phyloP scores from a whole-genome alignment of 768 basidiomycete species.

The Termitomyces titanicus region DNA sequence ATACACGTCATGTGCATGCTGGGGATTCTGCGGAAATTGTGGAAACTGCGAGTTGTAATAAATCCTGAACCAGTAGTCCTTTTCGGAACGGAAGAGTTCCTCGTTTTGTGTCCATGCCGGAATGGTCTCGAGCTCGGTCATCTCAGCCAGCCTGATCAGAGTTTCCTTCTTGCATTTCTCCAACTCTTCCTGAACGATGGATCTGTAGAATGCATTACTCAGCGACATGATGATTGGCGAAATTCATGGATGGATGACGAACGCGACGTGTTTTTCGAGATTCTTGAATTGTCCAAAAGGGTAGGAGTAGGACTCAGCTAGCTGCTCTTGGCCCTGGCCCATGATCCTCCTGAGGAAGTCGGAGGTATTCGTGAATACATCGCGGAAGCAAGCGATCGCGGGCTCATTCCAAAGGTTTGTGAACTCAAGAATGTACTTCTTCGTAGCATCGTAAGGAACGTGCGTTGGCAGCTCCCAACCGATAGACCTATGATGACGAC shows the following conservation, averaged over 20 bases:
- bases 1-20: background rate
- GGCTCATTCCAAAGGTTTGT: slow-evolving; percentile 27
- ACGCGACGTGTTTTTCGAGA: slow-evolving; percentile 26
- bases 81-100: slow-evolving; percentile 14
- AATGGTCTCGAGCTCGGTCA: slow-evolving; percentile 32
- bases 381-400: slow-evolving; percentile 25
- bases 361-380: slow-evolving; percentile 13
- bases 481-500: slow-evolving; percentile 21
- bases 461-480: slow-evolving; percentile 34
- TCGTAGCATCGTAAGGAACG: slow-evolving; percentile 33
- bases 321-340: too few relatives aligned
- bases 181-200: slow-evolving; percentile 4
- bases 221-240: background rate
- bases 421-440: slow-evolving; percentile 22
- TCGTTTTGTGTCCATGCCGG: slow-evolving; percentile 35
- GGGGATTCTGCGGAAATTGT: background rate
- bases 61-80: slow-evolving; percentile 16
- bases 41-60: background rate
- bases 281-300: slow-evolving; percentile 28
- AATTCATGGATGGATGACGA: background rate
- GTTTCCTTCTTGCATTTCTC: slow-evolving; percentile 19
- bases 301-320: too few relatives aligned
- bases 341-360: slow-evolving; percentile 18
- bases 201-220: background rate
- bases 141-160: slow-evolving; percentile 22